phyloP scores from a whole-genome alignment of 805 yeast genomes.

The Candida broadrunensis region DNA sequence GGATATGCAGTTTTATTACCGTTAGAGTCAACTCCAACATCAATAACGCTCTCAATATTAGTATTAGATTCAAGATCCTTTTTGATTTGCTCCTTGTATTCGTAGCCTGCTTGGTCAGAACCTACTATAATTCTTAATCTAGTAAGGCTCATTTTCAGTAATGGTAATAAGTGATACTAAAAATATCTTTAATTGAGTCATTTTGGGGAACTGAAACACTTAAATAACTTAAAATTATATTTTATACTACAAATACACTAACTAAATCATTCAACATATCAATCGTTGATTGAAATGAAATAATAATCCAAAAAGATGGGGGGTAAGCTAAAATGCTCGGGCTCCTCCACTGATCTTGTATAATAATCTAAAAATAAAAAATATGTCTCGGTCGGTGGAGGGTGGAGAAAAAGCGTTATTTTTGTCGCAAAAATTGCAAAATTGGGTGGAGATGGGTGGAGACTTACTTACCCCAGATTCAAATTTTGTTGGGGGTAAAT shows the following conservation, averaged over 20 bases:
- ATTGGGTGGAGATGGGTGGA: neutral
- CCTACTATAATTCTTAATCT: constrained; percentile 33
- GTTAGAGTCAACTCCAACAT: constrained; percentile 36
- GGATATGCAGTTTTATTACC: constrained; percentile 39
- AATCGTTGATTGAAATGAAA: neutral
- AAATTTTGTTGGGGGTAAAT: neutral
- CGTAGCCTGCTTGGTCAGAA: constrained; percentile 44
- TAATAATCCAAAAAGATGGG: neutral
- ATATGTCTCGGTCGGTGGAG: constrained; percentile 1
- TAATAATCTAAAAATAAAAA: too few relatives aligned
- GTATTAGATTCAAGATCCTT: constrained; percentile 27
- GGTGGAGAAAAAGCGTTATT: neutral
- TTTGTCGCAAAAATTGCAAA: neutral
- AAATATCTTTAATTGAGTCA: neutral
- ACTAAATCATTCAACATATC: neutral
- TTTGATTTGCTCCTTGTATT: constrained; percentile 37
- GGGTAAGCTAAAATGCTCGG: neutral
- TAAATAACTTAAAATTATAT: neutral
- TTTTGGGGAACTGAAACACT: neutral
- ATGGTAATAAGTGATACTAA: too few relatives aligned
- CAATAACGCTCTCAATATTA: constrained; percentile 29
- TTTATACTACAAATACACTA: neutral
- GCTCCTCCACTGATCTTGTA: neutral
- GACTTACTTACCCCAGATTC: neutral
- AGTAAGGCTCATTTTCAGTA: neutral